Base-by-base conservation (phyloP, 129 eudicot species). In the Apium graveolens region DNA sequence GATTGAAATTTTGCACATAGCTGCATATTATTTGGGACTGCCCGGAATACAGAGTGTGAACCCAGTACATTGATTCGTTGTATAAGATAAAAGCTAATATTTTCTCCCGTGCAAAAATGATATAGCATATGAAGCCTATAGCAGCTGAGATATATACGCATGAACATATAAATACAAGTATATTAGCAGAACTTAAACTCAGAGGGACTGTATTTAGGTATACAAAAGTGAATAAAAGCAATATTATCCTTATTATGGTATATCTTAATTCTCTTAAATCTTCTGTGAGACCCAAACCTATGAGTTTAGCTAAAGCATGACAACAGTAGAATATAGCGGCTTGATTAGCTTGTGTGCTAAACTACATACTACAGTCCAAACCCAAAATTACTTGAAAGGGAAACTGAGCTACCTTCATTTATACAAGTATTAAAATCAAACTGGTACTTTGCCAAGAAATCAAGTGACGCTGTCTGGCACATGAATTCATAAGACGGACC, bases 401-500 rank as follows among this genome's bases (percentile, higher is more conserved):
- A 31, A 74, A 57, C 34, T 31, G 71, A 35, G 12, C 12, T 83
- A 96, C 99, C 99, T 87, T 96, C 91, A 68, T 85, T 83, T 34
- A 96, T 79, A 78, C 97, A 96, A 77, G 81, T 7, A 51, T 96
- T 96, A 87, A 96, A 96, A 89, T 96, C 97, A 81, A 96, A 96
- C 78, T 90, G 96, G 83, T 90, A 87, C 82, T 83, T 87, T 3
- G 99, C 94, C 93, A 96, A 87, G 87, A 96, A 96, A 71, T 92
- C 99, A 75, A 96, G 82, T 7, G 99, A 96, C 27, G 88, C 78
- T 73, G 99, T 92, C 85, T 96, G 99, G 85, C 97, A 96, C 68
- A 90, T 76, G 81, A 96, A 96, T 86, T 92, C 97, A 78, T 76
- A 77, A 7, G 96, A 84, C 21, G 76, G 46, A 48, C 82, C 89